Conservation (phyloP, 495 filamentous ascomycete genomes). For the Tuber microsphaerosporum region DNA sequence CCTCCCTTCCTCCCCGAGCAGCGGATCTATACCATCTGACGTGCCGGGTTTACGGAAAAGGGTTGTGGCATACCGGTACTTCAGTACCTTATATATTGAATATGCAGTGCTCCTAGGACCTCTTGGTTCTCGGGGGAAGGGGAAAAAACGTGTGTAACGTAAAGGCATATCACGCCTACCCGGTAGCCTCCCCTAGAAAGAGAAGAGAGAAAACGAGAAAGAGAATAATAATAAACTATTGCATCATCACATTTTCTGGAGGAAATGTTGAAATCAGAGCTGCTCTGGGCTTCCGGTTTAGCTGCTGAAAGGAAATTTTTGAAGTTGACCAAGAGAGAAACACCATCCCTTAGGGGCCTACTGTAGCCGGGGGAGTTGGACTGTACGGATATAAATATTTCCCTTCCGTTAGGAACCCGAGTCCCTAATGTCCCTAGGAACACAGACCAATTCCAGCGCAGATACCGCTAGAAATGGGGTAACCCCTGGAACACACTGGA, state of each 20-base stretch:
- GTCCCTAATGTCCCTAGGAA: neutral
- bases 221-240: neutral
- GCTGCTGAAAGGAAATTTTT: neutral
- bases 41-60: neutral
- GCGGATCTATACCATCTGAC: neutral
- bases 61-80: neutral
- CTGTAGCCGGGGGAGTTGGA: neutral
- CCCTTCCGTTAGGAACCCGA: neutral
- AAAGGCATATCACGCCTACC: neutral
- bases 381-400: neutral
- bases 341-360: neutral
- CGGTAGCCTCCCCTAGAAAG: neutral
- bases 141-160: neutral
- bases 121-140: neutral
- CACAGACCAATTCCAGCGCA: neutral
- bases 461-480: neutral
- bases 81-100: neutral
- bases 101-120: neutral
- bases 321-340: neutral
- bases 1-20: neutral
- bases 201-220: neutral
- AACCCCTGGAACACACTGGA: neutral
- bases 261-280: neutral
- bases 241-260: neutral
- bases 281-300: neutral